Evolutionary conservation across 805 yeast species (phyloP).

Genomic region (Lipomyces kockii): DNA sequence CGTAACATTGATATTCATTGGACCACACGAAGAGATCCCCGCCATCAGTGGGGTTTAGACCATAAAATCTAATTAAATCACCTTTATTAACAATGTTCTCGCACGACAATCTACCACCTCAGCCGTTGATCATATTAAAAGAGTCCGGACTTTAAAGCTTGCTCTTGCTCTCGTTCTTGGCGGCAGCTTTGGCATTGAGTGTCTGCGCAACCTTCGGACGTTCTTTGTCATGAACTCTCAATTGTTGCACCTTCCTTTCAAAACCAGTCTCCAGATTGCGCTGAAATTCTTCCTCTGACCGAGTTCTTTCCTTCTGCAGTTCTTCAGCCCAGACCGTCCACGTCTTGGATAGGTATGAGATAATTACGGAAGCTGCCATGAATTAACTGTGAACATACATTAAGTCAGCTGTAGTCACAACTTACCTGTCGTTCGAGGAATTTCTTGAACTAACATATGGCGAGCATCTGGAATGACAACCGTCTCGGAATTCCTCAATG

Average conservation of each 20-base stretch:
- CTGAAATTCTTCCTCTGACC: not conserved
- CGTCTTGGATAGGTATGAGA: constrained; percentile 12
- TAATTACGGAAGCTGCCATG: constrained; percentile 9
- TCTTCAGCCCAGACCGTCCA: constrained; percentile 6
- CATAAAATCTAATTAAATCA: no score
- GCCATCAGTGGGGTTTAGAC: no score
- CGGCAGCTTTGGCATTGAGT: not conserved
- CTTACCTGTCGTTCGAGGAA: constrained; percentile 26
- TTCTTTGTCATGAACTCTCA: not conserved
- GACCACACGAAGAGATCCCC: no score
- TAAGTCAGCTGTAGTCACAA: not conserved
- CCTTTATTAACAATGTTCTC: no score
- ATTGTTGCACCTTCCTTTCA: not conserved
- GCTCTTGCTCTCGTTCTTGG: no score
- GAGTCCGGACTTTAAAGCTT: no score
- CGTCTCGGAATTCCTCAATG: constrained; percentile 12
- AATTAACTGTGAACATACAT: not conserved
- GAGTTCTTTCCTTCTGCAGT: not conserved
- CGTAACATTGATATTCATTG: no score
- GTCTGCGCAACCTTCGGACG: not conserved
- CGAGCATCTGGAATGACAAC: constrained; percentile 25
- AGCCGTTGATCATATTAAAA: no score
- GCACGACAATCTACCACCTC: no score
- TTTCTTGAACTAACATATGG: constrained; percentile 36
- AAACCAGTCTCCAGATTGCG: not conserved